A percentile compares a stretch with the other conserved stretches of the same genome.
These are phyloP conservation scores for Rhodocollybia butyracea DNA, from an alignment of 768 basidiomycete genomes.

Conservation along the genomic window DNA sequence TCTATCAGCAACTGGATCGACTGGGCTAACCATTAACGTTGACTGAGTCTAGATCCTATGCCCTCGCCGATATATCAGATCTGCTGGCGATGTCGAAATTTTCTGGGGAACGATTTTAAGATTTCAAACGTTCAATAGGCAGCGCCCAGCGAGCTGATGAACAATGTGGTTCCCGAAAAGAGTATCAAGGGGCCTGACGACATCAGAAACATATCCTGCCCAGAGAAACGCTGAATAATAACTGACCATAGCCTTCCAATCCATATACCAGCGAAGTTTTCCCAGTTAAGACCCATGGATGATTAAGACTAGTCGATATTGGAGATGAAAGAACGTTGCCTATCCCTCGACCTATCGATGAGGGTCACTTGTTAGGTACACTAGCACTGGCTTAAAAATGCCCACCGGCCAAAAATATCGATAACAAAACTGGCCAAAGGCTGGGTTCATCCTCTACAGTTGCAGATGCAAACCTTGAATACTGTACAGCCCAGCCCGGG, in stretches of 20 bases:
- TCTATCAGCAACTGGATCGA: too few species aligned
- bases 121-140: background rate
- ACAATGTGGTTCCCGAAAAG: background rate
- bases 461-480: slow-evolving; percentile 12
- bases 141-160: background rate
- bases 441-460: slow-evolving; percentile 10
- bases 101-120: background rate
- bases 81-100: background rate
- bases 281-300: slow-evolving; percentile 4
- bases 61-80: background rate
- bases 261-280: slow-evolving; percentile 9
- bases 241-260: slow-evolving; percentile 13
- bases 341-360: slow-evolving; percentile 9
- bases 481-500: slow-evolving; percentile 13
- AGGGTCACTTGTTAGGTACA: too few species aligned
- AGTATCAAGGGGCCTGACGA: slow-evolving; percentile 4
- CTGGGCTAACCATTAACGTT: too few species aligned
- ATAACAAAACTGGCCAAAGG: slow-evolving; percentile 8
- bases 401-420: slow-evolving; percentile 14
- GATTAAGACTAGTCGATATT: slow-evolving; percentile 3
- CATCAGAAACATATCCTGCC: background rate
- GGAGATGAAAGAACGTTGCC: slow-evolving; percentile 12
- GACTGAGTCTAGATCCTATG: too few species aligned
- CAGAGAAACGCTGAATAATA: background rate
- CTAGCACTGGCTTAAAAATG: background rate